phyloP scores from a whole-genome alignment of 192 early-diverging fungal genomes.

The Thoreauomyces humboldtii region DNA sequence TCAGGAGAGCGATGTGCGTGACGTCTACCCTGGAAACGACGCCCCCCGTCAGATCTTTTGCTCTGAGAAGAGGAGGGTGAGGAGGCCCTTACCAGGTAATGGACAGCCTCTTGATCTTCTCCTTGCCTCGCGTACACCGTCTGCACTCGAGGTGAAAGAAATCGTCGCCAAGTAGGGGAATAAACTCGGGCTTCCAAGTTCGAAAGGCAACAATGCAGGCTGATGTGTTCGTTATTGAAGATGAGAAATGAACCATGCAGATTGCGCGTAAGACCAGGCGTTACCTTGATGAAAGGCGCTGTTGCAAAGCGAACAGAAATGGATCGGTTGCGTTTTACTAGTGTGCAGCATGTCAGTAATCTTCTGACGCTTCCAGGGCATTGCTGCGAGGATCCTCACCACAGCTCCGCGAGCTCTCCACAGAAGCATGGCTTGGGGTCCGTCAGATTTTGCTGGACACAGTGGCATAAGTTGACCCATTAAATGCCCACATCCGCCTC shows the following conservation, averaged over 20 bases:
- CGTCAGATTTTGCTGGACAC: too few species aligned
- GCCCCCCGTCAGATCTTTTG: background rate
- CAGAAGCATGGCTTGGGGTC: too few species aligned
- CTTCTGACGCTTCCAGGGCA: background rate
- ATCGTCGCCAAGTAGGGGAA: constrained; percentile 66
- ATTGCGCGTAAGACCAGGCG: background rate
- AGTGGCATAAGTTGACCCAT: too few species aligned
- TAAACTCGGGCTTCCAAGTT: constrained; percentile 44
- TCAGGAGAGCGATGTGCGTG: constrained; percentile 64
- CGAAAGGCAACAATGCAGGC: constrained; percentile 56
- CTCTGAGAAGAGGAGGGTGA: too few species aligned
- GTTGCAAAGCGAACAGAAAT: constrained; percentile 25
- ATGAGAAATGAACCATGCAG: background rate
- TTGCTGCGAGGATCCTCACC: background rate
- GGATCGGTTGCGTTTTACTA: background rate
- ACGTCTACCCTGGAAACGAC: constrained; percentile 56
- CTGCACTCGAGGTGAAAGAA: constrained; percentile 64
- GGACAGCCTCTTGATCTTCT: constrained; percentile 54
- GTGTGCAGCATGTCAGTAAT: background rate
- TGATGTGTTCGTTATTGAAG: constrained; percentile 3
- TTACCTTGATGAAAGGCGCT: constrained; percentile 37
- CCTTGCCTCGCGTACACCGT: constrained; percentile 52
- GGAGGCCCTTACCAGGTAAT: constrained; percentile 49
- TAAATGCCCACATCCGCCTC: too few species aligned
- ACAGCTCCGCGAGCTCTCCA: background rate